phyloP scores from a whole-genome alignment of 2,329 filamentous ascomycete genomes.

The Penicillium decumbens region DNA sequence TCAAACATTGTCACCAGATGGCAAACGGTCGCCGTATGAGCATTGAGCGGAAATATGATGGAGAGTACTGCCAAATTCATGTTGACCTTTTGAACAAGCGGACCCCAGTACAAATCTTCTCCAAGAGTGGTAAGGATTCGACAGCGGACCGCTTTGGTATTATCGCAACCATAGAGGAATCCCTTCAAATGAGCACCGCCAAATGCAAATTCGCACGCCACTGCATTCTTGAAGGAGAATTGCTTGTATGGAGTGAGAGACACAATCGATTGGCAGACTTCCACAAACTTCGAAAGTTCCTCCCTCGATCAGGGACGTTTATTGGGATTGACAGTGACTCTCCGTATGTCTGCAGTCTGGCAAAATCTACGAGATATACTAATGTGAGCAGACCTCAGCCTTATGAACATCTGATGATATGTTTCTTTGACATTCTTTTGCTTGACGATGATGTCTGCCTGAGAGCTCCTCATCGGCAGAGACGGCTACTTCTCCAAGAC shows the following conservation, averaged over 20 bases:
- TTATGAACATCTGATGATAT: constrained; percentile 57
- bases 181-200: constrained; percentile 57
- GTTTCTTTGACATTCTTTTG: constrained; percentile 58
- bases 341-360: constrained; percentile 45
- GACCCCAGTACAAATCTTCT: constrained; percentile 71
- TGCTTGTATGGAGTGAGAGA: constrained; percentile 70
- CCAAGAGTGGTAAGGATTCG: constrained; percentile 87
- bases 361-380: constrained; percentile 8
- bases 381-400: constrained; percentile 40
- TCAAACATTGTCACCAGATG: constrained; percentile 70
- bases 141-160: constrained; percentile 64
- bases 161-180: constrained; percentile 59
- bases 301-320: constrained; percentile 66
- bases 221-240: constrained; percentile 79
- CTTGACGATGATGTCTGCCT: constrained; percentile 53
- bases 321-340: constrained; percentile 67
- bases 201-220: constrained; percentile 57
- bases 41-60: constrained; percentile 77
- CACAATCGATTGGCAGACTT: constrained; percentile 66
- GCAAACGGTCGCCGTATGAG: constrained; percentile 59
- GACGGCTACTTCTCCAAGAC: constrained; percentile 52
- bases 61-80: constrained; percentile 87
- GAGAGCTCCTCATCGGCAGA: constrained; percentile 40
- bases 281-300: constrained; percentile 75
- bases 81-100: constrained; percentile 58